Percentiles rank a stretch among this genome's conserved stretches.
Conservation (phyloP, 1,284 basidiomycete species). For the Vanrija pseudolonga region DNA sequence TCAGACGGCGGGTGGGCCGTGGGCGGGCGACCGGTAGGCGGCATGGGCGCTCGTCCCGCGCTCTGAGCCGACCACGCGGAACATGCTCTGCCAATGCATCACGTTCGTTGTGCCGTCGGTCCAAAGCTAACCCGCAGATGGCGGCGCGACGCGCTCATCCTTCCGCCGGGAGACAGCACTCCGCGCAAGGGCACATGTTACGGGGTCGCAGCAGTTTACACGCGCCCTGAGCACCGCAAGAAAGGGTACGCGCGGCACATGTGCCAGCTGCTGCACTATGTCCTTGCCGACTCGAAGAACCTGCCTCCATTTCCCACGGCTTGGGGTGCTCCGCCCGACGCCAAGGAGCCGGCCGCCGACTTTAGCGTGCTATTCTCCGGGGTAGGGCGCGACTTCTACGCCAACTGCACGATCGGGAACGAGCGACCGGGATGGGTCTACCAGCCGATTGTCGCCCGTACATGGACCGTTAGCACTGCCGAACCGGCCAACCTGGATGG, state of each 20-base stretch:
- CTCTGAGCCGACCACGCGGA: background rate
- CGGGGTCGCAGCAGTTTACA: slow-evolving; percentile 35
- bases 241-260: slow-evolving; percentile 37
- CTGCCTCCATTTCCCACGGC: slow-evolving; percentile 22
- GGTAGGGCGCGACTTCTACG: slow-evolving; percentile 33
- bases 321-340: slow-evolving; percentile 24
- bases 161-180: background rate
- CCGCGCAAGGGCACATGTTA: slow-evolving; percentile 16
- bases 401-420: slow-evolving; percentile 17
- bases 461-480: background rate
- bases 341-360: slow-evolving; percentile 12
- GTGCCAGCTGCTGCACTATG: slow-evolving; percentile 33
- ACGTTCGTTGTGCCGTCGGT: slow-evolving; percentile 5
- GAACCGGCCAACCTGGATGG: background rate
- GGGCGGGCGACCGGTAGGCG: slow-evolving; percentile 3
- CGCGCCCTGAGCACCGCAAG: slow-evolving; percentile 24
- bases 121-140: background rate
- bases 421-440: slow-evolving; percentile 3
- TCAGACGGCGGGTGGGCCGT: background rate
- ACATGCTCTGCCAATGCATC: slow-evolving; percentile 2
- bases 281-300: slow-evolving; percentile 11
- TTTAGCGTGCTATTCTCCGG: slow-evolving; percentile 35
- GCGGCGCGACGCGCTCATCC: background rate
- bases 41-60: slow-evolving; percentile 14
- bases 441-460: background rate